Conservation (phyloP, 1,139 yeast species). For the Kluyveromyces sp. region DNA sequence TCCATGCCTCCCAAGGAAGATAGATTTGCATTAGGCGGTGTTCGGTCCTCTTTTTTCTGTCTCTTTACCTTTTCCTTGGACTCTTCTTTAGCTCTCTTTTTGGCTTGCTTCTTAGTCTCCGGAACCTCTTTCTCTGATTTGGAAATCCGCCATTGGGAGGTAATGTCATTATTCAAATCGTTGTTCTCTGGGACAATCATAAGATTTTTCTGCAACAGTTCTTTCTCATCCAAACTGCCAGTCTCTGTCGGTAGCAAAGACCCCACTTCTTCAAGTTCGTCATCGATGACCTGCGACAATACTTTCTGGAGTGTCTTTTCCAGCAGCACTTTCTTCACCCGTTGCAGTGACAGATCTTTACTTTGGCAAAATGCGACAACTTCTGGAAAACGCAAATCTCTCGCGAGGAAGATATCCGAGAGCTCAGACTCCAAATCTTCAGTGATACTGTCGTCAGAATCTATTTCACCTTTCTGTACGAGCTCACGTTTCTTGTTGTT, state of each 20-base stretch:
- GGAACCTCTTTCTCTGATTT: conserved; percentile 12
- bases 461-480: conserved; percentile 13
- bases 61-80: conserved; percentile 28
- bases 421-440: conserved; percentile 34
- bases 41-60: conserved; percentile 45
- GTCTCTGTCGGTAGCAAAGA: conserved; percentile 24
- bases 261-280: conserved; percentile 40
- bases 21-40: conserved; percentile 63
- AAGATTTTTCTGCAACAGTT: conserved; percentile 36
- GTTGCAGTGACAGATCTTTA: conserved; percentile 56
- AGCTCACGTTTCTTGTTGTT: conserved; percentile 17
- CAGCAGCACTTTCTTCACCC: conserved; percentile 55
- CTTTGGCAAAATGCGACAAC: conserved; percentile 48
- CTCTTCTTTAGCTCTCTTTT: conserved; percentile 35
- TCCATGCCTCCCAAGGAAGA: conserved; percentile 87
- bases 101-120: conserved; percentile 30
- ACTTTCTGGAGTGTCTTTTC: conserved; percentile 56
- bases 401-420: conserved; percentile 47
- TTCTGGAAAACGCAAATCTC: conserved; percentile 46
- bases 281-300: conserved; percentile 36
- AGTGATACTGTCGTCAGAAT: conserved; percentile 38
- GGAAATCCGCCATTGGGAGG: conserved; percentile 54
- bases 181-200: conserved; percentile 60
- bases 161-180: conserved; percentile 68
- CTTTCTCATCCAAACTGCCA: conserved; percentile 22